Conservation (phyloP, 768 basidiomycete species). For the Piloderma croceum region DNA sequence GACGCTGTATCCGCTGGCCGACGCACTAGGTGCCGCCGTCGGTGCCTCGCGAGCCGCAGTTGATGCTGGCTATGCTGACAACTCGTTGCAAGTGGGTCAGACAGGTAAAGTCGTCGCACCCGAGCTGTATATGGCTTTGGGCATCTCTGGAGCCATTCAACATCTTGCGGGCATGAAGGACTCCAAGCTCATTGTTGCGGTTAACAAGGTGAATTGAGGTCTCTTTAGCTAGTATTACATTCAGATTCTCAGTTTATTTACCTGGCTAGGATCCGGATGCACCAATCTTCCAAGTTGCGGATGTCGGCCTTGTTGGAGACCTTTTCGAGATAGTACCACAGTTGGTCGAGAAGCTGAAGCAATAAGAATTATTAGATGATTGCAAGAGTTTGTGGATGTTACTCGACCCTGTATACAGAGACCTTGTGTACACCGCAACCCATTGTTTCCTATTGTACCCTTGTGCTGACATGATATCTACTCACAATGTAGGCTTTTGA, state of each 20-base stretch:
- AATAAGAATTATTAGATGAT: too few species aligned
- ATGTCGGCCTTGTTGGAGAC: constrained; percentile 91
- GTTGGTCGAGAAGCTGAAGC: constrained; percentile 81
- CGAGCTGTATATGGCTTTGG: constrained; percentile 91
- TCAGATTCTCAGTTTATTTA: constrained; percentile 9
- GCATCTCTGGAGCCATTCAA: constrained; percentile 98
- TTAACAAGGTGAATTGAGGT: constrained; percentile 74
- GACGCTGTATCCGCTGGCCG: constrained; percentile 87
- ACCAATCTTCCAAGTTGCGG: constrained; percentile 98
- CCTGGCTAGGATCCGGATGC: constrained; percentile 99
- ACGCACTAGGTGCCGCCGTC: constrained; percentile 89
- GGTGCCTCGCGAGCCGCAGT: constrained; percentile 98
- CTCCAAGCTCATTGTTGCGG: constrained; percentile 94
- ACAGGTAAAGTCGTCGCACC: constrained; percentile 98
- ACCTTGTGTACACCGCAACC: neutral
- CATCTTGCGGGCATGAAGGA: constrained; percentile 99
- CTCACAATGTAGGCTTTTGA: too few species aligned
- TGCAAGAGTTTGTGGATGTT: too few species aligned
- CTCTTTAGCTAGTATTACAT: constrained; percentile 3
- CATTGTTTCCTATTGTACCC: neutral
- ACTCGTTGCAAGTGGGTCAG: constrained; percentile 97
- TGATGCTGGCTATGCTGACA: constrained; percentile 97
- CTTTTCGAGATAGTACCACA: constrained; percentile 90
- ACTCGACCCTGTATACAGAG: too few species aligned
- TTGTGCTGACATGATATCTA: too few species aligned